These are phyloP conservation scores for Magnusiomyces ingens DNA, from an alignment of 1,139 yeast species.

Conservation along the genomic window DNA sequence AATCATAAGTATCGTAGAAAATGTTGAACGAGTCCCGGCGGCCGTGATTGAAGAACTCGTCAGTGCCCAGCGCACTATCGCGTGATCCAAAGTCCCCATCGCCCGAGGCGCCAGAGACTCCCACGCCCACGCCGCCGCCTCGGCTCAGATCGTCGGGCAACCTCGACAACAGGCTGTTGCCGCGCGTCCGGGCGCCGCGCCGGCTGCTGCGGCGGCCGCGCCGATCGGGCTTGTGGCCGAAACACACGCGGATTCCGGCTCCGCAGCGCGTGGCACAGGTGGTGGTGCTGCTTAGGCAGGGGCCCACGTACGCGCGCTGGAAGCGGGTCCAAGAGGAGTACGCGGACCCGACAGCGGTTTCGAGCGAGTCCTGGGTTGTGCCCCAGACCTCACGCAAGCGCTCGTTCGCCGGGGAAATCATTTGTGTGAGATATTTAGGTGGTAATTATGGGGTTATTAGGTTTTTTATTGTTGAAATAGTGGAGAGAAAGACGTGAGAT, in stretches of 20 bases:
- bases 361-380: slow-evolving; percentile 27
- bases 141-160: too few species aligned
- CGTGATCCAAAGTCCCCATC: slow-evolving; percentile 7
- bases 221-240: background rate
- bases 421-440: too few species aligned
- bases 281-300: slow-evolving; percentile 14
- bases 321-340: slow-evolving; percentile 23
- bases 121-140: background rate
- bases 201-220: background rate
- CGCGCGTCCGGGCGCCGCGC: background rate
- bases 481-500: too few species aligned
- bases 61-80: slow-evolving; percentile 8
- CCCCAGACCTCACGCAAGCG: slow-evolving; percentile 24
- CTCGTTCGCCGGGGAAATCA: too few species aligned
- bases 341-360: slow-evolving; percentile 28
- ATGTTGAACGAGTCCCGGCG: slow-evolving; percentile 25
- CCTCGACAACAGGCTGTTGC: too few species aligned
- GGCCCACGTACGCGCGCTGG: slow-evolving; percentile 20
- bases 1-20: slow-evolving; percentile 30
- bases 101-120: slow-evolving; percentile 13
- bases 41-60: slow-evolving; percentile 9
- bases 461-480: too few species aligned
- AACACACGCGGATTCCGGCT: background rate
- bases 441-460: too few species aligned
- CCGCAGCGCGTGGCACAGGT: slow-evolving; percentile 1